Evolutionary conservation across 768 basidiomycete species (phyloP), one percentile per base, ranked within the genome.

Genomic region (Mycena capillaripes): DNA sequence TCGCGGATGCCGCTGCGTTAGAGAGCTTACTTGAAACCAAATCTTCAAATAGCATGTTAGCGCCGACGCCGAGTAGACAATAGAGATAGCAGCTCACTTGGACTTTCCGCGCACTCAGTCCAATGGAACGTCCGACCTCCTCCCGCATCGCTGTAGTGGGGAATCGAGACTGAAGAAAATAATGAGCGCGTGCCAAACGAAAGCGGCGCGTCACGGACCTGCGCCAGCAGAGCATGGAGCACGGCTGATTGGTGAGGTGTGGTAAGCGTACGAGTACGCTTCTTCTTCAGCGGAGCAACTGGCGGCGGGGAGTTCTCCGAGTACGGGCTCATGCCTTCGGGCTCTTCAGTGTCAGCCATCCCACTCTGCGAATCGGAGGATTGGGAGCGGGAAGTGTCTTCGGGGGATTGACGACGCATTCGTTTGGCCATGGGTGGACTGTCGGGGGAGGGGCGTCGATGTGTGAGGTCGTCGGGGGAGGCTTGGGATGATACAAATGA

Each of bases 231-330:
- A 6, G 93, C 92, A 76, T 95, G 94, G 23, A 96, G 86, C n/a
- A 95, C 95, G 16, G 93, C 92, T 65, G 95, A 91, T 79, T 96
- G 95, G 78, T 96, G 93, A 10, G 95, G 94, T 11, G 95, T 96
- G 46, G 95, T 96, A 66, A 96, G 84, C 29, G 93, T 94, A 56
- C 93, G 86, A 34, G 95, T 96, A 66, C 95, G 88, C 77, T 94
- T 95, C 82, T 94, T 94, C 87, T 94, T 94, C 72, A 89, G 87
- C 58, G 89, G 89, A 32, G 84, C 77, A 30, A 79, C 78, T 23
- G 85, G 60, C n/a, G 77, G 69, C 4, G 82, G 81, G 21, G 82
- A 79, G 64, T 77, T 78, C 74, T 85, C 86, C 29, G 85, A 81
- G 36, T 80, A 82, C 40, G 86, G 84, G 56, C 82, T 85, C 69